These are phyloP conservation scores for Flueggea neowawraea DNA, from an alignment of 441 rosid species.

Conservation along the genomic window DNA sequence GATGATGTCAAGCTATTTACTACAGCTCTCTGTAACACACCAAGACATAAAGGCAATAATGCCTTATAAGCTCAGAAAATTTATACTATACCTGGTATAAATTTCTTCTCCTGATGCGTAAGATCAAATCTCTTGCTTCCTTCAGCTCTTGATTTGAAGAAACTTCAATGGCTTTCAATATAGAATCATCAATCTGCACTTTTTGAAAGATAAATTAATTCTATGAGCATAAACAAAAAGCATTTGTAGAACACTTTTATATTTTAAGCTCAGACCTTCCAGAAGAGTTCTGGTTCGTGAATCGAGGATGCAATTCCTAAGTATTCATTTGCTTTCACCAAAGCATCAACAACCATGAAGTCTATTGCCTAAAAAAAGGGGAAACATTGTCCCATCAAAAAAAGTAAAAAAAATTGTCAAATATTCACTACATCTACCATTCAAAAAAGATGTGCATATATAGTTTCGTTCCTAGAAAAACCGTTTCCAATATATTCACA, in stretches of 20 bases:
- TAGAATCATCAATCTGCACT: slow-evolving; percentile 61
- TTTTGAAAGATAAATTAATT: slow-evolving; percentile 7
- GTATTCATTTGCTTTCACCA: slow-evolving; percentile 41
- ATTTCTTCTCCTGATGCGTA: slow-evolving; percentile 52
- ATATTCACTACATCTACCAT: background rate
- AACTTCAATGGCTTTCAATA: slow-evolving; percentile 48
- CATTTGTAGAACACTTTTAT: background rate
- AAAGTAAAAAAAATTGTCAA: slow-evolving; percentile 12
- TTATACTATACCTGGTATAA: slow-evolving; percentile 45
- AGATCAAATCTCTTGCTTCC: slow-evolving; percentile 59
- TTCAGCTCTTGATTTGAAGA: slow-evolving; percentile 38
- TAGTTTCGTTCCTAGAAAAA: background rate
- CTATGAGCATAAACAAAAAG: slow-evolving; percentile 27
- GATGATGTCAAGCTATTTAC: background rate
- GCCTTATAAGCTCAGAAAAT: background rate
- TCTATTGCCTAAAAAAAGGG: slow-evolving; percentile 50
- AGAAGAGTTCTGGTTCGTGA: slow-evolving; percentile 45
- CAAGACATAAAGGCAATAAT: background rate
- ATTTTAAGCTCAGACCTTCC: slow-evolving; percentile 42
- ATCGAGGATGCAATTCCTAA: slow-evolving; percentile 38
- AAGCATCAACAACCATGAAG: slow-evolving; percentile 65
- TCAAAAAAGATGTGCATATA: background rate
- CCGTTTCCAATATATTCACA: slow-evolving; percentile 15
- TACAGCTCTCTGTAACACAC: background rate
- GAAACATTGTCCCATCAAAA: no score